These are phyloP conservation scores for Letharia columbiana DNA, from an alignment of 495 filamentous ascomycete species.

Conservation along the genomic window DNA sequence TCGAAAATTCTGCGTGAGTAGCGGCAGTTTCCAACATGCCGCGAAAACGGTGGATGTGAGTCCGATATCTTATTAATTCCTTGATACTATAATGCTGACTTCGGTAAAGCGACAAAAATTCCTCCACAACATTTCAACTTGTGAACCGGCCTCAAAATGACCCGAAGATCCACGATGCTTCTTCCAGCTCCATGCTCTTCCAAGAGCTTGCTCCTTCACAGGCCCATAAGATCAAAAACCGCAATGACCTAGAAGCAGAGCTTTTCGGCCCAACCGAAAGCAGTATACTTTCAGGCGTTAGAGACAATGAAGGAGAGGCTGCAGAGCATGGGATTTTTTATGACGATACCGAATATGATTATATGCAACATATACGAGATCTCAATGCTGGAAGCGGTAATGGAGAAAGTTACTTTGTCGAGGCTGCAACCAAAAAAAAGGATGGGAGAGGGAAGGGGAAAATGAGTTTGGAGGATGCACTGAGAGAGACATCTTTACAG, in stretches of 20 bases:
- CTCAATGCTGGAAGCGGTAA: slow-evolving; percentile 52
- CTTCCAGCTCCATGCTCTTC: slow-evolving; percentile 28
- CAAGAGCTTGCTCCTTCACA: slow-evolving; percentile 34
- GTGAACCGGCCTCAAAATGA: slow-evolving; percentile 96
- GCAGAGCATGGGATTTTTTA: slow-evolving; percentile 87
- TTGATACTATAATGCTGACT: slow-evolving; percentile 15
- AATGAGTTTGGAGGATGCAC: slow-evolving; percentile 75
- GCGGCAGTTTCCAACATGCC: slow-evolving; percentile 48
- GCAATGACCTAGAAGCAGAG: slow-evolving; percentile 68
- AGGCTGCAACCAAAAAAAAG: slow-evolving; percentile 49
- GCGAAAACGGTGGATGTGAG: slow-evolving; percentile 84
- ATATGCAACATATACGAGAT: slow-evolving; percentile 99
- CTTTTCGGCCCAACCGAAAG: slow-evolving; percentile 51
- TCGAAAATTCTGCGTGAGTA: no score
- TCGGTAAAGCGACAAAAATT: slow-evolving; percentile 76
- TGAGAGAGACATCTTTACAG: slow-evolving; percentile 56
- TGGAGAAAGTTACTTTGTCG: slow-evolving; percentile 65
- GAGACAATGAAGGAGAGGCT: slow-evolving; percentile 90
- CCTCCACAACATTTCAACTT: slow-evolving; percentile 80
- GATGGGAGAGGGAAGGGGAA: slow-evolving; percentile 60
- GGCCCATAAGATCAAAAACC: slow-evolving; percentile 50
- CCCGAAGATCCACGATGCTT: slow-evolving; percentile 80
- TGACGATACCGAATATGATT: slow-evolving; percentile 89
- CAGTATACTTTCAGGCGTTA: slow-evolving; percentile 36
- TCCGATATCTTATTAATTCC: slow-evolving; percentile 16